phyloP scores from a whole-genome alignment of 225 moss, liverwort and hornwort species.

The Neckera pumila region DNA sequence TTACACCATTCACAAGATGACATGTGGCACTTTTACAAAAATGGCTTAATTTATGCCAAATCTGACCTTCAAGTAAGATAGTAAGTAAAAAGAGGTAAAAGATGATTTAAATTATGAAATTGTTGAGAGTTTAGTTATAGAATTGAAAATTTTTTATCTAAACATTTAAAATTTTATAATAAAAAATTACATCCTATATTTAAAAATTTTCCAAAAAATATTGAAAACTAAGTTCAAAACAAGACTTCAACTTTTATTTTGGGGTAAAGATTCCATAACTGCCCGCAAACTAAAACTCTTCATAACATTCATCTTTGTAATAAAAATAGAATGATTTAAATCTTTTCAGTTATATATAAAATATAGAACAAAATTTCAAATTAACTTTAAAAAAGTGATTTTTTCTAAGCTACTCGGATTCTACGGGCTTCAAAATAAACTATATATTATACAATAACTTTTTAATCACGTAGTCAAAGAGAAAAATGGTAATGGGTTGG shows the following conservation, averaged over 20 bases:
- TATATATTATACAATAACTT: background rate
- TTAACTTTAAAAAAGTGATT: background rate
- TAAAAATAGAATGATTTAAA: background rate
- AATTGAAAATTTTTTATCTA: background rate
- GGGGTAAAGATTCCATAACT: background rate
- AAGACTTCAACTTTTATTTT: background rate
- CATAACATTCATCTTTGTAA: background rate
- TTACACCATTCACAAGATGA: background rate
- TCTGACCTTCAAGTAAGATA: fast-evolving
- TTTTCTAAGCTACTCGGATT: fast-evolving
- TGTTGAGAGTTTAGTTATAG: background rate
- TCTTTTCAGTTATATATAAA: background rate
- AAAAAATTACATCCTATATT: background rate
- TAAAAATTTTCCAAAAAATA: background rate
- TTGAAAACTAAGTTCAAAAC: background rate
- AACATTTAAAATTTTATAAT: background rate
- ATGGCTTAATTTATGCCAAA: background rate
- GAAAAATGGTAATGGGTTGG: background rate
- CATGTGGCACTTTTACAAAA: background rate
- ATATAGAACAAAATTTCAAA: background rate
- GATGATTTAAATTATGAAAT: background rate
- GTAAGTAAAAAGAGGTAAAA: background rate
- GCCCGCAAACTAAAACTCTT: background rate
- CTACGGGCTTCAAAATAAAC: fast-evolving
- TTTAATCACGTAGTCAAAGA: background rate